Evolutionary conservation across 108 stramenopile species (phyloP).

Genomic region (Pelagomonas calceolata): DNA sequence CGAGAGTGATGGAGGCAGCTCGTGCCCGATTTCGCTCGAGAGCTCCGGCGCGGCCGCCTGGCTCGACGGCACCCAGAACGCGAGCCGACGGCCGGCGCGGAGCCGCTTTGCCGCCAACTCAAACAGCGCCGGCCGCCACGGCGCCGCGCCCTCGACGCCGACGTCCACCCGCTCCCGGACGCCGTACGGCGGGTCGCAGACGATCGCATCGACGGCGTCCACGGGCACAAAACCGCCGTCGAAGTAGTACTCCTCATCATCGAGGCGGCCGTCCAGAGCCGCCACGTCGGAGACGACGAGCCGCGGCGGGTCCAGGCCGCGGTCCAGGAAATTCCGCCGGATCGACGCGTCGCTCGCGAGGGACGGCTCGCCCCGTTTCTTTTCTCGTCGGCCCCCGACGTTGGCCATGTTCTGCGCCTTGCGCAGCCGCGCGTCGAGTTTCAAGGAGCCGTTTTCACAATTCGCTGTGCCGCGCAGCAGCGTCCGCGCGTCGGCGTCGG

Average conservation of each 20-base stretch:
- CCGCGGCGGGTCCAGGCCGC: background rate
- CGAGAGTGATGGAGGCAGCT: no score
- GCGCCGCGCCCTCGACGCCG: background rate
- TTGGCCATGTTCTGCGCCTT: no score
- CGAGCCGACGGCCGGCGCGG: background rate
- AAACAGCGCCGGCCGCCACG: background rate
- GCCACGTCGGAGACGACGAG: background rate
- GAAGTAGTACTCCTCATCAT: background rate
- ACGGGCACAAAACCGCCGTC: background rate
- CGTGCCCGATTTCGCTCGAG: no score
- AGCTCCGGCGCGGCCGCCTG: no score
- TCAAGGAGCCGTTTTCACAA: no score
- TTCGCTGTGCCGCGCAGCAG: background rate
- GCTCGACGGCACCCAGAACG: background rate
- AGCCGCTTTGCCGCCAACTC: background rate
- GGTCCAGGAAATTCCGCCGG: background rate
- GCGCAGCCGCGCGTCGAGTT: no score
- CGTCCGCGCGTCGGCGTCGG: background rate
- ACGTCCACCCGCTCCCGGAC: conserved; percentile 23
- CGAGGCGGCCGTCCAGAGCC: background rate
- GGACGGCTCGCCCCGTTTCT: no score
- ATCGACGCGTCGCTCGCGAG: no score
- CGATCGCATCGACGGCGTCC: conserved; percentile 34
- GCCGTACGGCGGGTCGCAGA: conserved; percentile 49
- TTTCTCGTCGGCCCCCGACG: no score